These are phyloP conservation scores for Durio zibethinus DNA, from an alignment of 345 rosid genomes.

Conservation along the genomic window DNA sequence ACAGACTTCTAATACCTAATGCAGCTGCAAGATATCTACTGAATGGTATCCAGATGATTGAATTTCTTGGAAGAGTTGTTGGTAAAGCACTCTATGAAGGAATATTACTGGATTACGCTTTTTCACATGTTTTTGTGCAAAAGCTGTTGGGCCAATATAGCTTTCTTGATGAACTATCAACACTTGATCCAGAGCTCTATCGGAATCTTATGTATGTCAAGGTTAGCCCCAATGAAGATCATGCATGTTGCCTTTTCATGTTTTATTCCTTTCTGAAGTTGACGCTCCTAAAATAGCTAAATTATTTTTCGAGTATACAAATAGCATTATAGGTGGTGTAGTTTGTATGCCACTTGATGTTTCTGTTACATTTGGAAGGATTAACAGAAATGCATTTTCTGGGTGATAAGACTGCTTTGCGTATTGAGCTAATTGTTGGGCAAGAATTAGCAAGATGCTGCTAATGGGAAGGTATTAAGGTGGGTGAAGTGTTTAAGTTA, in stretches of 20 bases:
- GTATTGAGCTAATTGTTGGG: constrained; percentile 8
- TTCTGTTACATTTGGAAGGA: background rate
- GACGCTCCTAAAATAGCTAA: background rate
- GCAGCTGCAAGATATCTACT: constrained; percentile 79
- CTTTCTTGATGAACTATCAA: constrained; percentile 93
- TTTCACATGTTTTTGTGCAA: constrained; percentile 88
- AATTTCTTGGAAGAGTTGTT: constrained; percentile 94
- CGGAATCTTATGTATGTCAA: constrained; percentile 89
- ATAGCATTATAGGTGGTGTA: background rate
- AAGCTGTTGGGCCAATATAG: constrained; percentile 94
- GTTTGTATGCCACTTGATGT: background rate
- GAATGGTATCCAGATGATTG: constrained; percentile 88
- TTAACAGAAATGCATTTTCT: background rate
- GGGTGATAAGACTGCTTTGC: background rate
- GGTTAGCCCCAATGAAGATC: constrained; percentile 46
- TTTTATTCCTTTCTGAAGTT: background rate
- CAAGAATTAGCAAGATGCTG: constrained; percentile 4
- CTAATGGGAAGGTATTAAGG: background rate
- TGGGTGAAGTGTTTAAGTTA: background rate
- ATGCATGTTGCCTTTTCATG: background rate
- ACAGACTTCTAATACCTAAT: constrained; percentile 85
- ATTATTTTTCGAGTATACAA: background rate
- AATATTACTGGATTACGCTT: constrained; percentile 85
- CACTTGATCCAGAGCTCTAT: constrained; percentile 93
- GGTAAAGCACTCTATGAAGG: constrained; percentile 99